These are phyloP conservation scores for Streptanthus diversifolius DNA, from an alignment of 345 rosid species.

Conservation along the genomic window DNA sequence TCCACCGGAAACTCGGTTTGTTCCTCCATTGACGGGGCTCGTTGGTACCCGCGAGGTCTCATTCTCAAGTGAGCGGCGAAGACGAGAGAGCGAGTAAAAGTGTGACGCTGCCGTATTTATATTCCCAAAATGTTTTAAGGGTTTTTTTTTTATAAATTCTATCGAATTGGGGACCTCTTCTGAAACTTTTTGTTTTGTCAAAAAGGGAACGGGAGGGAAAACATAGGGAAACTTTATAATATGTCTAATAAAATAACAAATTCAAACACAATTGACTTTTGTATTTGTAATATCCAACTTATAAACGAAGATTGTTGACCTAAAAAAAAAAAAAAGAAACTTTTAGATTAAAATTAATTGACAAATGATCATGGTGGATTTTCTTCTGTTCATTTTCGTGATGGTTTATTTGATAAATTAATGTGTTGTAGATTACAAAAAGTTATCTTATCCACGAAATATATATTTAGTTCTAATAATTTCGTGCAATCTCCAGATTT, in stretches of 20 bases:
- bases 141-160: not conserved
- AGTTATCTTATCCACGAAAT: not conserved
- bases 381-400: not conserved
- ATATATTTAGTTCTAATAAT: not conserved
- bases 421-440: not conserved
- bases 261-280: slow-evolving; percentile 3
- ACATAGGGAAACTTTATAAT: not conserved
- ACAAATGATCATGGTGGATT: not conserved
- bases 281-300: not conserved
- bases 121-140: not conserved
- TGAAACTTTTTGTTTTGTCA: not conserved
- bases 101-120: not conserved
- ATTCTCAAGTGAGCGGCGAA: slow-evolving; percentile 23
- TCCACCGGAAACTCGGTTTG: not conserved
- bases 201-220: slow-evolving; percentile 33
- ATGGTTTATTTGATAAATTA: not conserved
- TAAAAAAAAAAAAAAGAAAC: not conserved
- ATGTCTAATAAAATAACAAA: not conserved
- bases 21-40: slow-evolving; percentile 28
- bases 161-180: not conserved
- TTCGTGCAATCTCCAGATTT: not conserved
- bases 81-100: slow-evolving; percentile 12
- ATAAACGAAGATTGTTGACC: not conserved
- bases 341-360: not conserved
- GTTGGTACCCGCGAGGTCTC: slow-evolving; percentile 32